Evolutionary conservation across 2,329 filamentous ascomycete genomes (phyloP), one percentile per base, ranked within the genome.

Genomic region (Lachnellula suecica): DNA sequence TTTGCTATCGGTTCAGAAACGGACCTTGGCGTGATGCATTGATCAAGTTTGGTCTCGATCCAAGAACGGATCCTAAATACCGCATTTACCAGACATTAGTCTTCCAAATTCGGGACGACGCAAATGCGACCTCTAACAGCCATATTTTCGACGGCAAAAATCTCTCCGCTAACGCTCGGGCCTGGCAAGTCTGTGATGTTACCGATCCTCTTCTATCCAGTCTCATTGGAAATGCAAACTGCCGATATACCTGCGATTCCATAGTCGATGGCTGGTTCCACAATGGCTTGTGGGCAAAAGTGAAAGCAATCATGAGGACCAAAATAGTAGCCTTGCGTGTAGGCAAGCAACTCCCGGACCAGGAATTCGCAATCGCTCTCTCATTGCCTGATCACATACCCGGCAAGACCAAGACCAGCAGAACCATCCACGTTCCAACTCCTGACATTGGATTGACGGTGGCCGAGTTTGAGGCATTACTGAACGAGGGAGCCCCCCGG

Each of bases 161-260:
- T 2, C 83, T 93, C 49, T 83, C 83, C 15, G 81, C 82, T 1
- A 91, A 96, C 64, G 91, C 91, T 35, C 94, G 94, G 64, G 86
- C 94, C 45, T 99, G 91, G 88, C 94, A 97, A 74, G 81, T 95
- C 23, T 96, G 91, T 72, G 94, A 99, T 68, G 87, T 97, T 49
- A 87, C 83, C 0, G 93, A 97, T 63, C 89, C 91, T 0, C 66
- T 92, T 1, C 75, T 97, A 1, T 73, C 75, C 1, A 70, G 75
- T 10, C 73, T 97, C 3, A 77, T 96, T 35, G 79, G 84, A 19
- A 80, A 82, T 0, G 76, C 84, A 0, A 76, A 83, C 4, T 71
- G 88, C 20, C 79, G 84, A 4, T 66, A 73, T 0, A 72, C 74
- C 9, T 88, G 83, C 69, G 84, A 88, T 59, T 69, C 75, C 5